These are phyloP conservation scores for Saturnispora gosingensis DNA, from an alignment of 805 yeast genomes.

Conservation along the genomic window DNA sequence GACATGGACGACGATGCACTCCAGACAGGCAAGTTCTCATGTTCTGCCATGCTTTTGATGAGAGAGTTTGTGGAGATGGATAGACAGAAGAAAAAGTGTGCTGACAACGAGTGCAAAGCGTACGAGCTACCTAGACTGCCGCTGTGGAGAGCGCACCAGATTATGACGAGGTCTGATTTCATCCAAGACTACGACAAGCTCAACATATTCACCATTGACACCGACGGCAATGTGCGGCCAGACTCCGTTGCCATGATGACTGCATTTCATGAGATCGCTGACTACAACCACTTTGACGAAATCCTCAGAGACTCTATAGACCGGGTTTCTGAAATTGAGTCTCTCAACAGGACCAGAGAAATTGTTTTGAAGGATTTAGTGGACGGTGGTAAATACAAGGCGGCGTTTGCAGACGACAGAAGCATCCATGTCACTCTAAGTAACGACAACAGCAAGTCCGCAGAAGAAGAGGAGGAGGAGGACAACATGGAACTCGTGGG, in stretches of 20 bases:
- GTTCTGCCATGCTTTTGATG: constrained; percentile 66
- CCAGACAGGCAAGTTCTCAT: constrained; percentile 70
- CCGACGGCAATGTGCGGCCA: constrained; percentile 62
- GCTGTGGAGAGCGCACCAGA: constrained; percentile 73
- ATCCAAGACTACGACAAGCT: constrained; percentile 67
- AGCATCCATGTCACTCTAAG: neutral
- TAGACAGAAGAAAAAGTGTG: constrained; percentile 17
- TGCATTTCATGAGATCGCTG: constrained; percentile 71
- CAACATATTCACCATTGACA: constrained; percentile 72
- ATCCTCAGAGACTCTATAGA: constrained; percentile 55
- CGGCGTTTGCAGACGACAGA: constrained; percentile 2
- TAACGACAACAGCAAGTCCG: constrained; percentile 10
- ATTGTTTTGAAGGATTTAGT: constrained; percentile 61
- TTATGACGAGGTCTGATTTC: constrained; percentile 79
- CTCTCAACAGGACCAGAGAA: constrained; percentile 71
- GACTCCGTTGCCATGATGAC: constrained; percentile 87
- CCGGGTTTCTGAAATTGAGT: constrained; percentile 67
- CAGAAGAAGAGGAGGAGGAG: constrained; percentile 16
- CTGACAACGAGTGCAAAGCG: neutral
- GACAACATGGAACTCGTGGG: constrained; percentile 26
- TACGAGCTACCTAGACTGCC: constrained; percentile 58
- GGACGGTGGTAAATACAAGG: constrained; percentile 37
- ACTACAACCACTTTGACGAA: constrained; percentile 61
- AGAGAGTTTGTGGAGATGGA: constrained; percentile 66
- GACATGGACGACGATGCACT: constrained; percentile 86